A percentile compares a stretch with the other conserved stretches of the same genome.
These are phyloP conservation scores for Nicotiana attenuata DNA, from an alignment of 257 asterid species.

Conservation along the genomic window DNA sequence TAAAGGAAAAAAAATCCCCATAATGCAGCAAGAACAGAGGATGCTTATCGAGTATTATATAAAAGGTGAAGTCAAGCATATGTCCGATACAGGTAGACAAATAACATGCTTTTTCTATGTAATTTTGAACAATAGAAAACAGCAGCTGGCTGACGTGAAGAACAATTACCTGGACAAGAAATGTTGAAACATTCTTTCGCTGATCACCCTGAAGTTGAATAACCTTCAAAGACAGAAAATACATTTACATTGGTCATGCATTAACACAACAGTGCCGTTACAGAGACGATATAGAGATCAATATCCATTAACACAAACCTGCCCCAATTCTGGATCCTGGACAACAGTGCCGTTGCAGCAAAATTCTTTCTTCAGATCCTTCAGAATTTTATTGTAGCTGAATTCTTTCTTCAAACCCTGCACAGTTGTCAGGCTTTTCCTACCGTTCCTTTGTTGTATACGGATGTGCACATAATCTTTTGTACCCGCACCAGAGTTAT, in stretches of 20 bases:
- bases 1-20: background rate
- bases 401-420: conserved; percentile 50
- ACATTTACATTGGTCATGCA: background rate
- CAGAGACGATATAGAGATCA: background rate
- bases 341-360: conserved; percentile 94
- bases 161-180: conserved; percentile 53
- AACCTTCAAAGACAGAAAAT: conserved; percentile 31
- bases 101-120: background rate
- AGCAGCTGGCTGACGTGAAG: background rate
- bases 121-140: background rate
- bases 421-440: conserved; percentile 50
- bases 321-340: conserved; percentile 82
- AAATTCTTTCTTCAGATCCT: conserved; percentile 76
- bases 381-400: conserved; percentile 40
- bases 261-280: no score
- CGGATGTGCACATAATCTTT: conserved; percentile 50
- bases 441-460: conserved; percentile 42
- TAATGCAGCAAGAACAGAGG: background rate
- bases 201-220: conserved; percentile 92
- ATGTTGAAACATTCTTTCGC: conserved; percentile 66
- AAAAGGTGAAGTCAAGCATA: background rate
- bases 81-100: background rate
- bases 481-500: conserved; percentile 47
- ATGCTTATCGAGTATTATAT: background rate
- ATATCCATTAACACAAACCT: conserved; percentile 27